Base-by-base conservation (phyloP, 2,329 filamentous ascomycete species). In the Orbilia oligospora region DNA sequence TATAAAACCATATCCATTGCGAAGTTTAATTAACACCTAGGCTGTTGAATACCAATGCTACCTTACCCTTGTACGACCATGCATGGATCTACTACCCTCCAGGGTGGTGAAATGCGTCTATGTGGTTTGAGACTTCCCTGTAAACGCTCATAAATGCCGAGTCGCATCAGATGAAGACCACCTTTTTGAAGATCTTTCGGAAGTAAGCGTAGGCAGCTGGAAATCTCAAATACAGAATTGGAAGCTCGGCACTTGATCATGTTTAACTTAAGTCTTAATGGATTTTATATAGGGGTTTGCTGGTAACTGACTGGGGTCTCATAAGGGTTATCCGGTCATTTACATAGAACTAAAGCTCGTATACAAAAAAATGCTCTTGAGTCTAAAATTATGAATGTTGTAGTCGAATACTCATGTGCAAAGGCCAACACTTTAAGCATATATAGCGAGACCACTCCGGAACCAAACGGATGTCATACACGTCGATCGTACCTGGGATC, bases 31-130 rank as follows among this genome's bases (percentile, higher is more conserved):
- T 33, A 20, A 12, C n/a, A 56, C 3, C 53, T 6, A 38, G 53
- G 53, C 5, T 20, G 1, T 38, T 12, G 9, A n/a, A 56, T 38
- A 9, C 12, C 30, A 16, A 56, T 61, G 33, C 18, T 27, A 61
- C 55, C 55, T 61, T 22, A 61, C 55, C 55, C 55, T 61, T 56
- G 51, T 18, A 18, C 14, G 24, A 1, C 20, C 14, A 55, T 58
- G 33, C 55, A 61, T 61, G 33, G 36, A 27, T 61, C 55, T 38
- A 20, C 51, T 6, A 8, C 10, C 33, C 24, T 30, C 6, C 27
- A 30, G 6, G 27, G 30, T 18, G n/a, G 12, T 18, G n/a, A 12
- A 5, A 18, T 55, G 53, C 53, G 8, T 5, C 9, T 58, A 18
- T 20, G 38, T 18, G 30, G 3, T 6, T 20, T 58, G 9, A 36